Evolutionary conservation across 305 asterid genomes (phyloP).

Genomic region (Fraxinus sp.): DNA sequence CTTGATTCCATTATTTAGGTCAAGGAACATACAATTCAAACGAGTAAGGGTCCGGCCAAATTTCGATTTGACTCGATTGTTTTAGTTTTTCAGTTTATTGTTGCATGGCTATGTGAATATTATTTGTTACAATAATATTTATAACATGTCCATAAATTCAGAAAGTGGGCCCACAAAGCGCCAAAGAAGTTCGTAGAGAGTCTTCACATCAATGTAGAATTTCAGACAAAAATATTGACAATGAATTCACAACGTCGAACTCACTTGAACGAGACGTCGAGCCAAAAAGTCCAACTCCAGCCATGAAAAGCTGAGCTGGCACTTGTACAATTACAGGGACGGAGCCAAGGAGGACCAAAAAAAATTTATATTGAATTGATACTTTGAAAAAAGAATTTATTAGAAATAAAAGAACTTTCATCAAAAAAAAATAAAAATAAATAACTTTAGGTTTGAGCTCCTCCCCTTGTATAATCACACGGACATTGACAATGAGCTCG

Average conservation of each 20-base stretch:
- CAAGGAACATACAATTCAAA: background rate
- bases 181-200: background rate
- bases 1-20: background rate
- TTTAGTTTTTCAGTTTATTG: background rate
- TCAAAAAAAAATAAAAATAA: no score
- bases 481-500: background rate
- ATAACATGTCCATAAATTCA: background rate
- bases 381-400: no score
- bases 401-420: no score
- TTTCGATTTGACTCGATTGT: background rate
- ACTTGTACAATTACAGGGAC: no score
- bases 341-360: no score
- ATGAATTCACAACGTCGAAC: background rate
- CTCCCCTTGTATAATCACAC: background rate
- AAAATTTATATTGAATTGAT: no score
- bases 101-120: background rate
- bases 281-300: background rate
- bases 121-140: no score
- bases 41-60: constrained; percentile 27
- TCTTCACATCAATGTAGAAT: no score
- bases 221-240: no score
- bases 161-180: background rate
- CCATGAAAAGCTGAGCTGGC: background rate
- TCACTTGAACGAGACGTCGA: background rate
- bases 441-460: no score